Conservation (phyloP, 129 eudicot species). For the Glebionis coronaria region DNA sequence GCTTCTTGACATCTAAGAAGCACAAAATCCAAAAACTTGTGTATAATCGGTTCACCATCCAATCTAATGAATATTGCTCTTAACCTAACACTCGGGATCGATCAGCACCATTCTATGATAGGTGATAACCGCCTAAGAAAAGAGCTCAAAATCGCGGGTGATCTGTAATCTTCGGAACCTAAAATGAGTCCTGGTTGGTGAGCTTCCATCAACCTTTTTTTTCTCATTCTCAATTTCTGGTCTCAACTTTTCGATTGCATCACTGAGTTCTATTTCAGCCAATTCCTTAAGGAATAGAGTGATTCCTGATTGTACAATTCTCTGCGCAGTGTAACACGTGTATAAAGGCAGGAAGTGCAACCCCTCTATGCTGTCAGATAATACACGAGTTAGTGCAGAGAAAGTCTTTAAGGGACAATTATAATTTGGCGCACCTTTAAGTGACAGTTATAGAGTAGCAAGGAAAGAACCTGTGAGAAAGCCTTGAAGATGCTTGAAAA, state of each 20-base stretch:
- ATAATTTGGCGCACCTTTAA: no score
- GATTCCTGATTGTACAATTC: constrained; percentile 65
- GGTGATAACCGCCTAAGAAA: constrained; percentile 47
- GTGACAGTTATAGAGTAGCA: no score
- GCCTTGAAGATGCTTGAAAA: no score
- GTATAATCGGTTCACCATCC: constrained; percentile 55
- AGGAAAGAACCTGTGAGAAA: no score
- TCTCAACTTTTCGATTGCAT: constrained; percentile 44
- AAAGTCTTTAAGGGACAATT: no score
- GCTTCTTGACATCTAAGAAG: constrained; percentile 97
- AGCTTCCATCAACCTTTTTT: constrained; percentile 49
- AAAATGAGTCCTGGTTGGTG: no score
- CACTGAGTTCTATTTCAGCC: constrained; percentile 82
- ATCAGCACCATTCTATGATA: constrained; percentile 67
- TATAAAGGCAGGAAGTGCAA: no score
- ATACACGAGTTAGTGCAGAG: no score
- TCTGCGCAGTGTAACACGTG: no score
- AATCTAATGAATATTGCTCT: constrained; percentile 59
- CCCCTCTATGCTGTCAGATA: no score
- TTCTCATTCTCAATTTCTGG: constrained; percentile 66
- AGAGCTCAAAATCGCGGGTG: constrained; percentile 58
- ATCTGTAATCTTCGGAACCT: constrained; percentile 58
- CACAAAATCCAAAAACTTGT: no score
- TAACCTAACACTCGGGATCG: constrained; percentile 51
- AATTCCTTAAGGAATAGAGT: constrained; percentile 52